Evolutionary conservation across 345 rosid genomes (phyloP).

Genomic region (Combretum micranthum): DNA sequence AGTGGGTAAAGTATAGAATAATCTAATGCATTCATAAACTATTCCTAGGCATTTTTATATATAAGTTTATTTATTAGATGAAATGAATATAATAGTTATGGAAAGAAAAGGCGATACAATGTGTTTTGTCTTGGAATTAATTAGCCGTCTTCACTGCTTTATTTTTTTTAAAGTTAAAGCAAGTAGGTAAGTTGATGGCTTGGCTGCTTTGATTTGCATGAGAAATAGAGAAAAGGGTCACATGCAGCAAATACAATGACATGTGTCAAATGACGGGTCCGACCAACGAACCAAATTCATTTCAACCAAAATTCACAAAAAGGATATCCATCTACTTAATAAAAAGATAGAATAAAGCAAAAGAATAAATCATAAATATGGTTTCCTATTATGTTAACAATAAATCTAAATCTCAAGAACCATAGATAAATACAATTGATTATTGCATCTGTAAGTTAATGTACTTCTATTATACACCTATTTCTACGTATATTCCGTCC

Average conservation of each 20-base stretch:
- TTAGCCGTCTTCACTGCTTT: not conserved
- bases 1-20: too few species aligned
- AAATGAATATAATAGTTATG: too few species aligned
- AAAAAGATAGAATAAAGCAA: slow-evolving; percentile 12
- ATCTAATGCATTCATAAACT: too few species aligned
- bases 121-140: not conserved
- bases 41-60: too few species aligned
- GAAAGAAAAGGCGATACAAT: too few species aligned
- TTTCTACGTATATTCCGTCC: not conserved
- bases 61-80: too few species aligned
- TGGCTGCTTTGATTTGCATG: not conserved
- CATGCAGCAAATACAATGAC: slow-evolving; percentile 26
- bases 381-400: slow-evolving; percentile 20
- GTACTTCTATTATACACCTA: too few species aligned
- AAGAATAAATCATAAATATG: slow-evolving; percentile 21
- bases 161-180: not conserved
- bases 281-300: slow-evolving; percentile 7
- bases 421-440: too few species aligned
- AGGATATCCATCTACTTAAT: not conserved
- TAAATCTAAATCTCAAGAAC: too few species aligned
- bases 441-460: too few species aligned
- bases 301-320: slow-evolving; percentile 33
- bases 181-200: slow-evolving; percentile 3
- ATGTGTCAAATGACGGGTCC: slow-evolving; percentile 17
- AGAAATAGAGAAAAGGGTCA: slow-evolving; percentile 12